Conservation (phyloP, 192 early-diverging fungal genomes). For the Lunasporangiospora selenospora region DNA sequence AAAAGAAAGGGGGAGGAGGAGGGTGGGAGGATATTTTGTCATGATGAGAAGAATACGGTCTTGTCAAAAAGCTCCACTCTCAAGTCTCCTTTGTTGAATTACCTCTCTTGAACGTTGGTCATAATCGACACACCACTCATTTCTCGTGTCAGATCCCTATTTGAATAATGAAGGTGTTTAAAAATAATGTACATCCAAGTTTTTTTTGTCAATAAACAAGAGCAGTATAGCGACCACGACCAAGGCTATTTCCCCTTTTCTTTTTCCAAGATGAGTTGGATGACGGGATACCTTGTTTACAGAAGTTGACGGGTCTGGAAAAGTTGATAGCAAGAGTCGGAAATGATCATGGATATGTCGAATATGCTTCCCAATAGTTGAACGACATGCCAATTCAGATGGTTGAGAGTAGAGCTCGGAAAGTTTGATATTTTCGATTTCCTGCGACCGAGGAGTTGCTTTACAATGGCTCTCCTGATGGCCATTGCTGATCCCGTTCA, state of each 20-base stretch:
- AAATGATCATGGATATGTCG: conserved; percentile 59
- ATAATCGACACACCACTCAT: conserved; percentile 49
- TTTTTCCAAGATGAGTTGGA: too few relatives aligned
- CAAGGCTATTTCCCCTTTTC: too few relatives aligned
- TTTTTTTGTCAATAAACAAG: too few relatives aligned
- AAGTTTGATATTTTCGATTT: neutral
- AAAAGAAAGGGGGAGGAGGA: neutral
- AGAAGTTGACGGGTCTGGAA: conserved; percentile 7
- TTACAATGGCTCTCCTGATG: neutral
- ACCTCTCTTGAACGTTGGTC: conserved; percentile 54
- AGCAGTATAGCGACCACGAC: too few relatives aligned
- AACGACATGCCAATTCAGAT: conserved; percentile 47
- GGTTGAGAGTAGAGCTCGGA: conserved; percentile 47
- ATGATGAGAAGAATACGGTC: too few relatives aligned
- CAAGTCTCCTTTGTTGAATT: neutral
- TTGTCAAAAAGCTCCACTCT: too few relatives aligned
- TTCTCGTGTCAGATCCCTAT: neutral
- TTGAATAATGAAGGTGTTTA: too few relatives aligned
- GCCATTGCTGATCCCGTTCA: neutral
- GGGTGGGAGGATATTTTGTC: neutral
- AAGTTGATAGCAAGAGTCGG: conserved; percentile 37
- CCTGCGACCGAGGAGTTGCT: neutral
- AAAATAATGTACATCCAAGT: too few relatives aligned
- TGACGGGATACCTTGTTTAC: too few relatives aligned
- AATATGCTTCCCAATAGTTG: conserved; percentile 60